phyloP scores from a whole-genome alignment of 495 filamentous ascomycete species.

The Aspergillus funiculosus region DNA sequence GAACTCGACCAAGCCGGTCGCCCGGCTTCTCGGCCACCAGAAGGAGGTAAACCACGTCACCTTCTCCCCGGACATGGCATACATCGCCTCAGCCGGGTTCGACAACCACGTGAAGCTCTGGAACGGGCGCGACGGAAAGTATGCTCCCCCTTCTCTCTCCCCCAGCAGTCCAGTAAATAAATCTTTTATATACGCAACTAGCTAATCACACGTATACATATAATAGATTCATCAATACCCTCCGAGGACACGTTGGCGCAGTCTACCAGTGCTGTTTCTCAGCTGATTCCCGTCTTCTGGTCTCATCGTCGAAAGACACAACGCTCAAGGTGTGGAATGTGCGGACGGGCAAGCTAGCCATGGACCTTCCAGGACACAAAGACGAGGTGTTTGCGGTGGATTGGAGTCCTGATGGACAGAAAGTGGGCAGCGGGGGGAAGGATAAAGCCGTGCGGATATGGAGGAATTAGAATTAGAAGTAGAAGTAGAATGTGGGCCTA shows the following conservation, averaged over 20 bases:
- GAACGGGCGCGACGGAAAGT: slow-evolving; percentile 64
- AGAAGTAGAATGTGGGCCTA: slow-evolving; percentile 9
- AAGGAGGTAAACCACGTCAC: slow-evolving; percentile 94
- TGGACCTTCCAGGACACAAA: slow-evolving; percentile 87
- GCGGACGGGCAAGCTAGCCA: slow-evolving; percentile 70
- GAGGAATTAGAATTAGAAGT: slow-evolving; percentile 52
- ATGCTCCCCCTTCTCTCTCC: slow-evolving; percentile 23
- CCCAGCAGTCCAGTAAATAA: not conserved
- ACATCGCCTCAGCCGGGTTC: slow-evolving; percentile 83
- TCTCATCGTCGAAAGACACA: slow-evolving; percentile 84
- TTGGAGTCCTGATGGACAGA: slow-evolving; percentile 81
- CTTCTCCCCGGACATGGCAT: slow-evolving; percentile 80
- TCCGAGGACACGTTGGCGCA: slow-evolving; percentile 87
- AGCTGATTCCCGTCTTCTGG: slow-evolving; percentile 78
- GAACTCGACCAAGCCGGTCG: slow-evolving; percentile 71
- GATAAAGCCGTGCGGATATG: slow-evolving; percentile 88
- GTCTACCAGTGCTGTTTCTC: slow-evolving; percentile 90
- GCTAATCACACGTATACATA: not conserved
- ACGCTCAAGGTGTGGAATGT: slow-evolving; percentile 95
- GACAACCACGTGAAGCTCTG: slow-evolving; percentile 92
- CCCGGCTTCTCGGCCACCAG: slow-evolving; percentile 86
- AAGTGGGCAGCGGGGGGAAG: slow-evolving; percentile 83
- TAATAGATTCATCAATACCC: slow-evolving; percentile 67
- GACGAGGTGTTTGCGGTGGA: slow-evolving; percentile 94
- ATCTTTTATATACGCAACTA: not conserved